Conservation (phyloP, 345 rosid genomes). For the Gossypium thurberi region DNA sequence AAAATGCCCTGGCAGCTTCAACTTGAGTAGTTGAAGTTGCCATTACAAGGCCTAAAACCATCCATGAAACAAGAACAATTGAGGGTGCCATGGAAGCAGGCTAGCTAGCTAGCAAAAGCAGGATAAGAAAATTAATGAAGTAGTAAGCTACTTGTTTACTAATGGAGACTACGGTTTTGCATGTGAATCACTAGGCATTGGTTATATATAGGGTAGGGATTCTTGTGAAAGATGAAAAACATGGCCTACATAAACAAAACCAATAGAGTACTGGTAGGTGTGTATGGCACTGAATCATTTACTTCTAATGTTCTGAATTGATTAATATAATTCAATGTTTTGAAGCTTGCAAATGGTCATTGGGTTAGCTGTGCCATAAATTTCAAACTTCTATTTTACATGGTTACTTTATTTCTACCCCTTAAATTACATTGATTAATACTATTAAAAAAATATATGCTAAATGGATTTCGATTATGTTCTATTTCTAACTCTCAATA, state of each 20-base stretch:
- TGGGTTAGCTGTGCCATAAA: not conserved
- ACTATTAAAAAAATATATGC: not conserved
- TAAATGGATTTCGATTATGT: too few relatives aligned
- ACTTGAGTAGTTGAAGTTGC: constrained; percentile 23
- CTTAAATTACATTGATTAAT: not conserved
- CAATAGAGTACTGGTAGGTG: not conserved
- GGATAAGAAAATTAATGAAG: not conserved
- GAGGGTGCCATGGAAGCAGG: constrained; percentile 17
- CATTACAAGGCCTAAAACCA: constrained; percentile 7
- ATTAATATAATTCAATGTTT: not conserved
- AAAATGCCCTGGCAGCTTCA: constrained; percentile 40
- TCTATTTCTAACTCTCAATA: too few relatives aligned
- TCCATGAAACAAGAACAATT: not conserved
- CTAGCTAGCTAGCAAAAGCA: not conserved
- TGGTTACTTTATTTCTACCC: not conserved
- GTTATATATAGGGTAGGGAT: constrained; percentile 8
- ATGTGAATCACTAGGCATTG: not conserved
- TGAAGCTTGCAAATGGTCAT: not conserved
- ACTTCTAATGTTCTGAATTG: constrained; percentile 3
- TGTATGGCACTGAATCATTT: constrained; percentile 4
- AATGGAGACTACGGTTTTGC: not conserved
- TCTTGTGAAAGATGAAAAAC: not conserved
- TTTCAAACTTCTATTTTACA: not conserved
- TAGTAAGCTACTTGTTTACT: not conserved
- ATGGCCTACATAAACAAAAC: constrained; percentile 17